Percentiles rank a stretch among this genome's conserved stretches.
Conservation (phyloP, 768 basidiomycete genomes). For the Trametes sanguinea region DNA sequence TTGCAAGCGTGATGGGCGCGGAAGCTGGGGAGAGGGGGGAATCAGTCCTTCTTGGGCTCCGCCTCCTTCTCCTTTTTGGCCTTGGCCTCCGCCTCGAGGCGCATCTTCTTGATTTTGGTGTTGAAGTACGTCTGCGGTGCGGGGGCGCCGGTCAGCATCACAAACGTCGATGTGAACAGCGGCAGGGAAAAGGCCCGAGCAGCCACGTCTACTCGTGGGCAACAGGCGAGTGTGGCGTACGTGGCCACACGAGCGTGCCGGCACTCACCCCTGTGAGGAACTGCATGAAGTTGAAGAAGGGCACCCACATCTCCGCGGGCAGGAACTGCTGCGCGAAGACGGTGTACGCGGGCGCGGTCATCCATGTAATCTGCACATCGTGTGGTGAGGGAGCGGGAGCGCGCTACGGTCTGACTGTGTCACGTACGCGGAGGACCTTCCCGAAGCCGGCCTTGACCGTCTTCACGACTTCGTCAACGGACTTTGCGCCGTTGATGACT, state of each 20-base stretch:
- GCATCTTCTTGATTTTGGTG: slow-evolving; percentile 65
- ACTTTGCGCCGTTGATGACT: slow-evolving; percentile 77
- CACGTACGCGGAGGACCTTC: slow-evolving; percentile 65
- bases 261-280: slow-evolving; percentile 73
- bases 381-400: background rate
- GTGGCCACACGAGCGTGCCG: background rate
- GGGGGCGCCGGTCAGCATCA: background rate
- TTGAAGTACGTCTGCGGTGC: slow-evolving; percentile 67
- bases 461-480: slow-evolving; percentile 60
- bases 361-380: slow-evolving; percentile 67
- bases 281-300: slow-evolving; percentile 80
- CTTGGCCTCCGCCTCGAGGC: slow-evolving; percentile 44
- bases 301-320: slow-evolving; percentile 84
- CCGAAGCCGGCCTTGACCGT: slow-evolving; percentile 76
- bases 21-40: background rate
- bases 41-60: slow-evolving; percentile 35
- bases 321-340: slow-evolving; percentile 79
- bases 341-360: slow-evolving; percentile 74
- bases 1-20: no score
- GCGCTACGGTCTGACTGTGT: no score
- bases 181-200: no score
- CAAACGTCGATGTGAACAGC: no score
- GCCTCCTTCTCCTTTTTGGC: slow-evolving; percentile 53
- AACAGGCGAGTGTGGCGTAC: background rate
- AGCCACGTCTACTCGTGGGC: background rate